phyloP scores from a whole-genome alignment of 2,329 filamentous ascomycete species.

The Colletotrichum somersetense region DNA sequence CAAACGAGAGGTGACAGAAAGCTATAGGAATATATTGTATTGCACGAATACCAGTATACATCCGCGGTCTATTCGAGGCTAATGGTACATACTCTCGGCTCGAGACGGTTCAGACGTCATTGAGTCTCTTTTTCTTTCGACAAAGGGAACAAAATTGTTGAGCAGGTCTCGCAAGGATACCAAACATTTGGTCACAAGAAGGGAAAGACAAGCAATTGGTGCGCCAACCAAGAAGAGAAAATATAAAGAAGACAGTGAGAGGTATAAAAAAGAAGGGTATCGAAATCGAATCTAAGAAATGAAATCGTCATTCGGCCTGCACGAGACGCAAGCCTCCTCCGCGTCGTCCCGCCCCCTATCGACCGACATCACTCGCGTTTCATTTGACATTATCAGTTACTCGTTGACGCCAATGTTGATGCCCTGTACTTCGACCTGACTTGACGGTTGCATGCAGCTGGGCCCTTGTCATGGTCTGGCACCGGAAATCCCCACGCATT shows the following conservation, averaged over 20 bases:
- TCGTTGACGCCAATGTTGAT: conserved; percentile 34
- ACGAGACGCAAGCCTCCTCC: background rate
- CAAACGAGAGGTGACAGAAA: background rate
- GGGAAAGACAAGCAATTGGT: conserved; percentile 7
- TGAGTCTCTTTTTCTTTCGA: background rate
- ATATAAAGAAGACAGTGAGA: conserved; percentile 40
- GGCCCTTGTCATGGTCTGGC: conserved; percentile 4
- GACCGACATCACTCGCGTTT: conserved; percentile 22
- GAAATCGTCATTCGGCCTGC: conserved; percentile 40
- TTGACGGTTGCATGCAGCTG: conserved; percentile 14
- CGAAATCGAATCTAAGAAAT: conserved; percentile 46
- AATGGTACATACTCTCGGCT: conserved; percentile 8
- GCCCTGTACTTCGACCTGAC: conserved; percentile 3
- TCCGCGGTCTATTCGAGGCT: background rate
- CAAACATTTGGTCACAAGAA: conserved; percentile 24
- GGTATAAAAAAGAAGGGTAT: conserved; percentile 46
- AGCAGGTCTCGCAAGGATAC: conserved; percentile 3
- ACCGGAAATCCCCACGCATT: conserved; percentile 18
- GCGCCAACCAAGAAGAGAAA: conserved; percentile 1
- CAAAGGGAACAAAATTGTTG: conserved; percentile 13
- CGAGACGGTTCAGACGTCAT: background rate
- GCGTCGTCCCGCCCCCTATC: conserved; percentile 1
- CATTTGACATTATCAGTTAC: conserved; percentile 41
- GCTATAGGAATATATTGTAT: background rate
- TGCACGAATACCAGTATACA: background rate